phyloP scores from a whole-genome alignment of 768 basidiomycete species.

The Royoungia palumana region DNA sequence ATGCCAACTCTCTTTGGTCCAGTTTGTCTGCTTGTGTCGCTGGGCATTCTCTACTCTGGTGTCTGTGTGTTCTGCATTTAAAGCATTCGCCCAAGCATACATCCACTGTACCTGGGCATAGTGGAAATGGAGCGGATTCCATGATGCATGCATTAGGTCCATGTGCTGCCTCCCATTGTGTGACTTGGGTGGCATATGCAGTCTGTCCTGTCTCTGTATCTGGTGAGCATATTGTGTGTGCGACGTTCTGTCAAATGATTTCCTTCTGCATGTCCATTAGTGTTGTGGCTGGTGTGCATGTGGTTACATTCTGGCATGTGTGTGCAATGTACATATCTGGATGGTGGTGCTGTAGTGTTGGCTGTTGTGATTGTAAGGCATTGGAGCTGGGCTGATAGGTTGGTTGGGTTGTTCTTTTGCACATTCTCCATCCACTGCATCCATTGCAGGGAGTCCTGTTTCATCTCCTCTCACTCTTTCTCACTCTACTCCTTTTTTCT shows the following conservation, averaged over 20 bases:
- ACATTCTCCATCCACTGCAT: no score
- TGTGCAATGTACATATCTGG: no score
- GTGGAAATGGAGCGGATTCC: background rate
- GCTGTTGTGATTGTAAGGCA: no score
- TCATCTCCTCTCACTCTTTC: no score
- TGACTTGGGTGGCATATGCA: background rate
- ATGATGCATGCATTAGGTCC: background rate
- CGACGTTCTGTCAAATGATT: background rate
- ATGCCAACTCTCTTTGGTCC: background rate
- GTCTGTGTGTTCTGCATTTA: background rate
- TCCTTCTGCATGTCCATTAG: background rate
- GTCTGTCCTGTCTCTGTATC: background rate
- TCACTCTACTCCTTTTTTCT: no score
- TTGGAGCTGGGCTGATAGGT: no score
- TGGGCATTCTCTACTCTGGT: background rate
- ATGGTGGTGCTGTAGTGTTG: no score
- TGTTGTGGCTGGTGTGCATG: background rate
- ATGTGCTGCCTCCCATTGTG: background rate
- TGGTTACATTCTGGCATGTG: no score
- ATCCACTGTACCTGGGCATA: background rate
- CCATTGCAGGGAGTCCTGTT: no score
- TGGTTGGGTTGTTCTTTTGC: no score
- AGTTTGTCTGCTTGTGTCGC: background rate
- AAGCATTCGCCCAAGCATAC: background rate
- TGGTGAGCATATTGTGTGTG: background rate